These are phyloP conservation scores for Suillus hirtellus DNA, from an alignment of 768 basidiomycete species.

Conservation along the genomic window DNA sequence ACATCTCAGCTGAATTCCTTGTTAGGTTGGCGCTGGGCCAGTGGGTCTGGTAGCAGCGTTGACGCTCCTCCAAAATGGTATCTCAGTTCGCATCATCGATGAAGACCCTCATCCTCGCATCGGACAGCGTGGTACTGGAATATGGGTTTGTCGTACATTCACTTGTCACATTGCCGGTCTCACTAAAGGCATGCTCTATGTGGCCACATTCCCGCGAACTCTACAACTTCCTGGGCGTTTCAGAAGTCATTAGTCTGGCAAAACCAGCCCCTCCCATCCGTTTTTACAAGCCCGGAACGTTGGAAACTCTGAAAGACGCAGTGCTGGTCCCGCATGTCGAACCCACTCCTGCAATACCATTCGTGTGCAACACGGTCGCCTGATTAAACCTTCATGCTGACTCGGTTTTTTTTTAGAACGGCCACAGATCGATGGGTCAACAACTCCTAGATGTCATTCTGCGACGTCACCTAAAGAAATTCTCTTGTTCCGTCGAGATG, in stretches of 20 bases:
- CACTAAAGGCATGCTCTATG: not conserved
- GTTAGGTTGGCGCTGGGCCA: constrained; percentile 14
- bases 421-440: constrained; percentile 14
- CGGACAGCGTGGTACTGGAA: constrained; percentile 40
- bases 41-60: constrained; percentile 15
- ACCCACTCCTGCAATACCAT: constrained; percentile 27
- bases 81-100: constrained; percentile 16
- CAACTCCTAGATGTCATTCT: constrained; percentile 29
- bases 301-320: constrained; percentile 8
- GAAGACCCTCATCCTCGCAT: constrained; percentile 28
- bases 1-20: not conserved
- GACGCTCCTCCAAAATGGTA: constrained; percentile 16
- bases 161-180: not conserved
- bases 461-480: constrained; percentile 8
- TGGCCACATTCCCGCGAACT: constrained; percentile 47
- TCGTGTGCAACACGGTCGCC: constrained; percentile 19
- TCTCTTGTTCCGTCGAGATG: constrained; percentile 32
- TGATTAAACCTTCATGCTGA: not conserved
- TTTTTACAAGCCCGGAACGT: constrained; percentile 28
- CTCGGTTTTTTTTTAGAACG: not conserved
- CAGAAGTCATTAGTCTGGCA: constrained; percentile 33
- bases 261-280: constrained; percentile 31
- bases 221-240: constrained; percentile 37
- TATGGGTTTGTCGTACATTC: constrained; percentile 31
- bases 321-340: constrained; percentile 20